These are phyloP conservation scores for Dipteronia dyeriana DNA, from an alignment of 345 rosid genomes.

Conservation along the genomic window DNA sequence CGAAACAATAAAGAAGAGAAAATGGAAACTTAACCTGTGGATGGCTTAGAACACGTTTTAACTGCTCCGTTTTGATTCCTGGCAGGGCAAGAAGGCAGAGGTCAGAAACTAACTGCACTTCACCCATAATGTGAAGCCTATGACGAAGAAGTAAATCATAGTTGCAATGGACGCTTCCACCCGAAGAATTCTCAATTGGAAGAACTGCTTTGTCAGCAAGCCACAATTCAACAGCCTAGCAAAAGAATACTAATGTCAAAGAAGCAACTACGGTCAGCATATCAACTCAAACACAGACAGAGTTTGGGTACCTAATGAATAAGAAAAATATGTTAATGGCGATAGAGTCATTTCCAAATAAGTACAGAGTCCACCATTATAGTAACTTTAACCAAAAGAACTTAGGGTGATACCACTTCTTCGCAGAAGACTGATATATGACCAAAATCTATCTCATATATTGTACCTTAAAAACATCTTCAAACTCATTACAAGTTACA, in stretches of 20 bases:
- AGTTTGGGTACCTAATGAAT: too few relatives aligned
- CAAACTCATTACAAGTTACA: slow-evolving; percentile 54
- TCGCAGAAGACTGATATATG: background rate
- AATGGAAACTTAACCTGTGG: slow-evolving; percentile 44
- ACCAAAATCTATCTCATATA: background rate
- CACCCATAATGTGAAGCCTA: slow-evolving; percentile 63
- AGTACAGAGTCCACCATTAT: too few relatives aligned
- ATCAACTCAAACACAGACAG: background rate
- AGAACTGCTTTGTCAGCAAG: slow-evolving; percentile 59
- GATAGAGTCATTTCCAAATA: too few relatives aligned
- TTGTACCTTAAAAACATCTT: slow-evolving; percentile 62
- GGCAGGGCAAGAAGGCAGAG: slow-evolving; percentile 60
- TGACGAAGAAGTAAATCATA: slow-evolving; percentile 65
- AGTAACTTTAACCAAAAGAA: background rate
- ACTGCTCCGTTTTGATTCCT: slow-evolving; percentile 45
- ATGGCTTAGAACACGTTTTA: slow-evolving; percentile 59
- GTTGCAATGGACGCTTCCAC: slow-evolving; percentile 63
- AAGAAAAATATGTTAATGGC: too few relatives aligned
- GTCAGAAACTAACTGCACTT: slow-evolving; percentile 50
- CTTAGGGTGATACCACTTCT: background rate
- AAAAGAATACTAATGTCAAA: slow-evolving; percentile 7
- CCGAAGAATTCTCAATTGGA: slow-evolving; percentile 59
- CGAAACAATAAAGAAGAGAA: background rate
- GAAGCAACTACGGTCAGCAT: background rate
- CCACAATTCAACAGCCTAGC: slow-evolving; percentile 64